These are phyloP conservation scores for Rutstroemia sp. DNA, from an alignment of 2,329 filamentous ascomycete species.

Conservation along the genomic window DNA sequence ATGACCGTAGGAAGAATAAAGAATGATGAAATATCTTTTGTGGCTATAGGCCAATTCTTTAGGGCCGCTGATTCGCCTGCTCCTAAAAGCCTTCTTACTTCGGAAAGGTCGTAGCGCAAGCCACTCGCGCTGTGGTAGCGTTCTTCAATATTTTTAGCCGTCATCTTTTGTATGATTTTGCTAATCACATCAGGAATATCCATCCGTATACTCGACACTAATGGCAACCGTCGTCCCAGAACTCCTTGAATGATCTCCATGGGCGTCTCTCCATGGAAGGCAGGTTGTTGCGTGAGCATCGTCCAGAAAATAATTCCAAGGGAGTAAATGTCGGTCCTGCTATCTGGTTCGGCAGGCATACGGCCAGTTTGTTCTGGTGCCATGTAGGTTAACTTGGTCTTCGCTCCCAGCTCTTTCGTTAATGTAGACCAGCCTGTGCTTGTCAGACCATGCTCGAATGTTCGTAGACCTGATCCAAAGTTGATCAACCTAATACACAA, in stretches of 20 bases:
- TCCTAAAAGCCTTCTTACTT: conserved; percentile 65
- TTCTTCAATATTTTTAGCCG: conserved; percentile 77
- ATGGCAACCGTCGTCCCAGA: conserved; percentile 68
- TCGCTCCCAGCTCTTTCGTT: conserved; percentile 76
- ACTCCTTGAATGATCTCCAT: conserved; percentile 91
- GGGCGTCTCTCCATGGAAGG: conserved; percentile 72
- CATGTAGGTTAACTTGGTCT: conserved; percentile 85
- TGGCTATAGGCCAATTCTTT: conserved; percentile 66
- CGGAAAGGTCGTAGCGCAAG: conserved; percentile 70
- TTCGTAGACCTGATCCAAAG: conserved; percentile 77
- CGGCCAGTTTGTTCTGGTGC: conserved; percentile 92
- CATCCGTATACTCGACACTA: conserved; percentile 67
- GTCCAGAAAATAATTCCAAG: conserved; percentile 86
- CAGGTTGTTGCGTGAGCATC: conserved; percentile 69
- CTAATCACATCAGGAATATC: conserved; percentile 81
- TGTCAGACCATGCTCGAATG: conserved; percentile 82
- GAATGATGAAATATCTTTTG: conserved; percentile 75
- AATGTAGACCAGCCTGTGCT: conserved; percentile 81
- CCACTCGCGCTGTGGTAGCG: conserved; percentile 87
- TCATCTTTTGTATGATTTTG: conserved; percentile 84
- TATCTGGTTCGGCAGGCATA: conserved; percentile 86
- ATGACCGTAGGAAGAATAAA: conserved; percentile 73
- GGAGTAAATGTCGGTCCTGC: conserved; percentile 87
- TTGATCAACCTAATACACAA: conserved; percentile 48
- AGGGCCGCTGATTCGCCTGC: conserved; percentile 68